Base-by-base conservation (phyloP, 2,329 filamentous ascomycete species). In the Cytospora schulzeri region DNA sequence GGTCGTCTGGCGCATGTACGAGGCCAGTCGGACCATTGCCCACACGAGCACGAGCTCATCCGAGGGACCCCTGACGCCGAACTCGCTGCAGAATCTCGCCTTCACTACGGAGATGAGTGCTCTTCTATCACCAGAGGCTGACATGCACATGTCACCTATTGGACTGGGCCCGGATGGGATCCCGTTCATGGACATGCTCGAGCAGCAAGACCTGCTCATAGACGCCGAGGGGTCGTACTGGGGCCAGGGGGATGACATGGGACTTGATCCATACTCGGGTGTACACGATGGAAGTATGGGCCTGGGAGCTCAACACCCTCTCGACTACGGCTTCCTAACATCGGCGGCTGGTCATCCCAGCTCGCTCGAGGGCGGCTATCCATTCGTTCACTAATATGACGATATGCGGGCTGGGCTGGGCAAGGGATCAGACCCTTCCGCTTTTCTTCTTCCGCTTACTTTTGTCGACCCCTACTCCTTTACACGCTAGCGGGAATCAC, bases 1-100 rank as follows among this genome's bases (percentile, higher is more conserved):
- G 73, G 87, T 88, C 4, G 82, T 90, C 28, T 82, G 80, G 69
- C 81, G 85, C 68, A 86, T 90, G 76, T 87, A 88, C 71, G 86
- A 89, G 69, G 86, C 86, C 29, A 77, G 77, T 69, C 74, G 75
- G 45, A 75, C 71, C 70, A 73, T 71, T 69, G 72, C 73, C 70
- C 74, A 70, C 68, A 70, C 71, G 64, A 57, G 70, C 67, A 68
- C 73, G n/a, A 70, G 71, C 8, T 68, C 70, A 8, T 31, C 57
- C 48, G 61, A 52, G 24, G 24, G 57, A n/a, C 55, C 66, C 41
- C 52, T 60, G 54, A 63, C 56, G 56, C 60, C 60, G 15, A 35
- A 24, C 51, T 65, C 65, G 15, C 53, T 66, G 41, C 60, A 63
- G 50, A 57, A 58, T 55, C 62, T 66, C 57, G 60, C 62, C 26